Percentiles rank a stretch among this genome's conserved stretches.
Evolutionary conservation across 768 basidiomycete genomes (phyloP).

Genomic region (Leccinum subgranulosum): DNA sequence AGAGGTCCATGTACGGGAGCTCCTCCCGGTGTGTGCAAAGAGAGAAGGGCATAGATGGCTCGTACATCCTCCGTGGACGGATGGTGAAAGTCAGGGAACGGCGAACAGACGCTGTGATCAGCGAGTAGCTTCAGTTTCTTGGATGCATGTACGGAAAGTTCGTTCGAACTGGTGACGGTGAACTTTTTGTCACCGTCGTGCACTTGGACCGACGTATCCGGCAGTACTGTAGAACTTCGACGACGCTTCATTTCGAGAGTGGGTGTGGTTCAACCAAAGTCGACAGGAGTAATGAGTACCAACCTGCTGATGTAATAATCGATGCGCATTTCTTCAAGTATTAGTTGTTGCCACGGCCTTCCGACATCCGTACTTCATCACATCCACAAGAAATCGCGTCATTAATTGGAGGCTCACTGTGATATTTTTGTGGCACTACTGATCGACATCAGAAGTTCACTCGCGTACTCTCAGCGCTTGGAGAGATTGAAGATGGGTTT

Average conservation of each 20-base stretch:
- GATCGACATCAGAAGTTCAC: too few relatives aligned
- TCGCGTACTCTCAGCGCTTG: too few relatives aligned
- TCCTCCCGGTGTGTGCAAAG: conserved; percentile 34
- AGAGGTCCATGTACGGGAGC: conserved; percentile 25
- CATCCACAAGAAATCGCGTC: too few relatives aligned
- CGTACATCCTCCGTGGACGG: conserved; percentile 38
- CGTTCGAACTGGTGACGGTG: background rate
- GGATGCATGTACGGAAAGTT: background rate
- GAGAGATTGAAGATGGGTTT: too few relatives aligned
- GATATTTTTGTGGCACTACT: too few relatives aligned
- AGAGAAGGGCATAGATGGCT: conserved; percentile 32
- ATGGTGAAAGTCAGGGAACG: conserved; percentile 24
- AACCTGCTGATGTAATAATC: too few relatives aligned
- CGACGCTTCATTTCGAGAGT: background rate
- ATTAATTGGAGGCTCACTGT: too few relatives aligned
- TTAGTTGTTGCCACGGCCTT: too few relatives aligned
- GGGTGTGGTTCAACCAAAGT: too few relatives aligned
- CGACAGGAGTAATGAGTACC: too few relatives aligned
- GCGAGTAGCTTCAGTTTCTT: background rate
- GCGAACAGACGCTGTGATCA: background rate
- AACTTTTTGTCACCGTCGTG: background rate
- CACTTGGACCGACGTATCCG: background rate
- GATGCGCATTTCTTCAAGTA: too few relatives aligned
- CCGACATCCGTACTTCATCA: too few relatives aligned
- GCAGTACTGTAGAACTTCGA: background rate